Evolutionary conservation across 1,139 yeast genomes (phyloP).

Genomic region (Chernovozyma sophiae-reginae): DNA sequence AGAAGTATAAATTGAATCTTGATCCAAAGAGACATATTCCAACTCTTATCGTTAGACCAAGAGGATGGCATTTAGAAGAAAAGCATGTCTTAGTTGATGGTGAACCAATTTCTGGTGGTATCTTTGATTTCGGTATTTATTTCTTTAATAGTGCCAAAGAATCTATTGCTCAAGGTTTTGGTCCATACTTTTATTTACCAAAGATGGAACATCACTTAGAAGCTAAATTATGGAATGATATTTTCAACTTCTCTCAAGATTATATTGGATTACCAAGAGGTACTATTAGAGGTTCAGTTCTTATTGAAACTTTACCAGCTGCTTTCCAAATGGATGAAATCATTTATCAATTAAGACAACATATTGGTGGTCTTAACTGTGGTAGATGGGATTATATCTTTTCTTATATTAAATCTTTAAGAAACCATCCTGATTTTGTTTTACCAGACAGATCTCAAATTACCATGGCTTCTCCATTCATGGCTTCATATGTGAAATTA

Average conservation of each 20-base stretch:
- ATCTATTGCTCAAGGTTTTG: slow-evolving; percentile 55
- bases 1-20: slow-evolving; percentile 56
- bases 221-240: slow-evolving; percentile 77
- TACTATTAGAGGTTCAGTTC: slow-evolving; percentile 73
- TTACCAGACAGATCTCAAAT: slow-evolving; percentile 73
- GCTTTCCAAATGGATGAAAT: slow-evolving; percentile 83
- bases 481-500: slow-evolving; percentile 65
- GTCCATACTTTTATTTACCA: slow-evolving; percentile 77
- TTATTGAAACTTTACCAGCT: slow-evolving; percentile 73
- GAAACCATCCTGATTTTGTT: slow-evolving; percentile 59
- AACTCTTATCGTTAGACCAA: slow-evolving; percentile 76
- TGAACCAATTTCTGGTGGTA: slow-evolving; percentile 67
- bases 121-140: slow-evolving; percentile 75
- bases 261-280: slow-evolving; percentile 63
- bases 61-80: slow-evolving; percentile 84
- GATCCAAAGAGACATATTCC: slow-evolving; percentile 58
- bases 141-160: slow-evolving; percentile 72
- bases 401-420: slow-evolving; percentile 64
- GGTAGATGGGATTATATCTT: slow-evolving; percentile 85
- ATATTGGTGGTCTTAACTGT: slow-evolving; percentile 73
- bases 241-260: slow-evolving; percentile 67
- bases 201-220: slow-evolving; percentile 79
- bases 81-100: slow-evolving; percentile 72
- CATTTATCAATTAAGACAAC: slow-evolving; percentile 70
- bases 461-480: slow-evolving; percentile 72